Conservation (phyloP, 345 rosid species). For the Moricandia arvensis region DNA sequence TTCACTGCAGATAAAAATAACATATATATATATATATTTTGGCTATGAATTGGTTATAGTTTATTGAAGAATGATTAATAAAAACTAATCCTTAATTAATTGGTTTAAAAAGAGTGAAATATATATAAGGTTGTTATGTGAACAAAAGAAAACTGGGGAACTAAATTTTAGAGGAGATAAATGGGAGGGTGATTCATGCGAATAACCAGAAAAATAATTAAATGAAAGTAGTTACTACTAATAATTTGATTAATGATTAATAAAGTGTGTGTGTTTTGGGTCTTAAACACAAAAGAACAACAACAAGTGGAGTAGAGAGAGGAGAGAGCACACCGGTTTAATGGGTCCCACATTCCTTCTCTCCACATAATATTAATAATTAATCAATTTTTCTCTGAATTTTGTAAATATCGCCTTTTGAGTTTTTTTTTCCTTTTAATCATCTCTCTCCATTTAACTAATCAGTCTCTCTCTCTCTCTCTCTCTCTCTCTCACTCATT, state of each 20-base stretch:
- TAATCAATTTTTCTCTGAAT: not conserved
- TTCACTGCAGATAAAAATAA: not conserved
- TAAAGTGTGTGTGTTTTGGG: not conserved
- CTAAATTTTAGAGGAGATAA: not conserved
- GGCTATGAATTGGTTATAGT: too few relatives aligned
- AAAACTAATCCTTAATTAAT: too few relatives aligned
- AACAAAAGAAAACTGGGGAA: too few relatives aligned
- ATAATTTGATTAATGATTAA: slow-evolving; percentile 11
- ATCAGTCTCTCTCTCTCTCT: not conserved
- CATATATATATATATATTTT: too few relatives aligned
- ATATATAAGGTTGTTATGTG: not conserved
- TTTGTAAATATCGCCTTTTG: slow-evolving; percentile 14
- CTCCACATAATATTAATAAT: slow-evolving; percentile 1
- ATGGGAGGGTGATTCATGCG: not conserved
- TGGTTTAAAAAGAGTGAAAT: not conserved
- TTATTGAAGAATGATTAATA: too few relatives aligned
- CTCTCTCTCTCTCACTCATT: slow-evolving; percentile 24
- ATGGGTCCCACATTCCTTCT: slow-evolving; percentile 25
- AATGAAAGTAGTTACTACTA: not conserved
- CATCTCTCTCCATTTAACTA: slow-evolving; percentile 36
- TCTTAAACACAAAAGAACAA: slow-evolving; percentile 3
- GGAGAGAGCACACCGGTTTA: slow-evolving; percentile 16
- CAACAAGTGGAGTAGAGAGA: slow-evolving; percentile 28
- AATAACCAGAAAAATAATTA: not conserved
- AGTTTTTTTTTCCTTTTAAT: slow-evolving; percentile 25